Conservation (phyloP, 2,329 filamentous ascomycete species). For the Metarhizium anisopliae region DNA sequence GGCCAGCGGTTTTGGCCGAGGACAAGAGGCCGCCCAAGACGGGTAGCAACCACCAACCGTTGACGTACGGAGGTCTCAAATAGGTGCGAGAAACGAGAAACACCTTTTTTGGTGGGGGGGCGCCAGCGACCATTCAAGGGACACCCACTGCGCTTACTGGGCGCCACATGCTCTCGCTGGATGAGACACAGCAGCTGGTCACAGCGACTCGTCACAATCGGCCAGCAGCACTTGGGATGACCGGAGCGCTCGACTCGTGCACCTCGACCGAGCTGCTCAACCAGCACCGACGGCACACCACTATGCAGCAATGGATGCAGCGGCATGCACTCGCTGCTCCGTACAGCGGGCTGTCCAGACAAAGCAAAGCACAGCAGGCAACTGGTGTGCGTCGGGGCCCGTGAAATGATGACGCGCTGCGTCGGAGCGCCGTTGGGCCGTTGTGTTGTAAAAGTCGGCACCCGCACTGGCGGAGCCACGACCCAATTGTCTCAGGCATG, state of each 20-base stretch:
- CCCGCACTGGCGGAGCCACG: background rate
- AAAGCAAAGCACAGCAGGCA: background rate
- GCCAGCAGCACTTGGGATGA: background rate
- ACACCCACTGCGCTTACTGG: background rate
- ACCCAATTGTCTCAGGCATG: constrained; percentile 7
- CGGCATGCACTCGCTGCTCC: no score
- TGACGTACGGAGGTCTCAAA: no score
- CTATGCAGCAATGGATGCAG: background rate
- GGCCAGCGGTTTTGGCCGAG: background rate
- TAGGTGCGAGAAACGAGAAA: background rate
- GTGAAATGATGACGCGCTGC: constrained; percentile 1
- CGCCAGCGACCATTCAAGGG: background rate
- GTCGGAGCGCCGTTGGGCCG: background rate
- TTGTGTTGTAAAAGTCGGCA: background rate
- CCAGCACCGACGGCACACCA: no score
- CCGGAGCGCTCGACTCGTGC: background rate
- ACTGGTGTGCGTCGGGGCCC: background rate
- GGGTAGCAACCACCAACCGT: background rate
- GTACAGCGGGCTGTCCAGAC: background rate
- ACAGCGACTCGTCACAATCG: background rate
- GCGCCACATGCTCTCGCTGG: background rate
- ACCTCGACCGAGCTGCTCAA: no score
- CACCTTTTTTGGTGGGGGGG: background rate
- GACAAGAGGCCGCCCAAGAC: background rate
- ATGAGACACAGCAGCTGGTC: background rate